A percentile compares a stretch with the other conserved stretches of the same genome.
Conservation (phyloP, 164 flowering plant genomes). For the Dillenia suffruticosa region DNA sequence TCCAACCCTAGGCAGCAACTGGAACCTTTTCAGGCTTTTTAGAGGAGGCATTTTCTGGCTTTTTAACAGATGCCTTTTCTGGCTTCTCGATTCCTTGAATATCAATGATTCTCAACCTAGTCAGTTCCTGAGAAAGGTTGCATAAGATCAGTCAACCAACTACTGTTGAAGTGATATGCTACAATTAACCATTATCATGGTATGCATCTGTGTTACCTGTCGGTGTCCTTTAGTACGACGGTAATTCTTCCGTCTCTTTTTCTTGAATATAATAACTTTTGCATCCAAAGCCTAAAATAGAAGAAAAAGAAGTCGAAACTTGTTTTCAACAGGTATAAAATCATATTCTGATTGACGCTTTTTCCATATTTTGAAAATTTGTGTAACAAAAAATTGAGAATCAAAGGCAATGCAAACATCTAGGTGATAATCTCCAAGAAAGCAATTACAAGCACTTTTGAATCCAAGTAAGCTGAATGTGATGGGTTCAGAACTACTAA, state of each 20-base stretch:
- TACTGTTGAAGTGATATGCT: not conserved
- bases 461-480: too few species aligned
- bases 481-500: too few species aligned
- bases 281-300: slow-evolving; percentile 86
- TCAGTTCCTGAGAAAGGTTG: slow-evolving; percentile 57
- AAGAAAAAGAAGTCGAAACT: not conserved
- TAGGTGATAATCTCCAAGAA: too few species aligned
- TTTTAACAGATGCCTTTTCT: slow-evolving; percentile 18
- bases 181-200: not conserved
- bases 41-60: slow-evolving; percentile 5
- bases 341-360: not conserved
- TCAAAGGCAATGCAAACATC: not conserved
- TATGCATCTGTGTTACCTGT: slow-evolving; percentile 48
- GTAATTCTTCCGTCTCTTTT: slow-evolving; percentile 95
- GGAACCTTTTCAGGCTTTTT: slow-evolving; percentile 40
- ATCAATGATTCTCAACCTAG: slow-evolving; percentile 77
- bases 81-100: slow-evolving; percentile 85
- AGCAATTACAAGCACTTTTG: too few species aligned
- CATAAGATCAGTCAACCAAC: slow-evolving; percentile 10
- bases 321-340: not conserved
- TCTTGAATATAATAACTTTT: slow-evolving; percentile 94
- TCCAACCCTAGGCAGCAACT: slow-evolving; percentile 39
- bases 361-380: not conserved
- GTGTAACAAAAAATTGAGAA: not conserved
- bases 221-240: slow-evolving; percentile 94